These are phyloP conservation scores for Hordeum pubiflorum DNA, from an alignment of 202 grass and related monocot genomes.

Conservation along the genomic window DNA sequence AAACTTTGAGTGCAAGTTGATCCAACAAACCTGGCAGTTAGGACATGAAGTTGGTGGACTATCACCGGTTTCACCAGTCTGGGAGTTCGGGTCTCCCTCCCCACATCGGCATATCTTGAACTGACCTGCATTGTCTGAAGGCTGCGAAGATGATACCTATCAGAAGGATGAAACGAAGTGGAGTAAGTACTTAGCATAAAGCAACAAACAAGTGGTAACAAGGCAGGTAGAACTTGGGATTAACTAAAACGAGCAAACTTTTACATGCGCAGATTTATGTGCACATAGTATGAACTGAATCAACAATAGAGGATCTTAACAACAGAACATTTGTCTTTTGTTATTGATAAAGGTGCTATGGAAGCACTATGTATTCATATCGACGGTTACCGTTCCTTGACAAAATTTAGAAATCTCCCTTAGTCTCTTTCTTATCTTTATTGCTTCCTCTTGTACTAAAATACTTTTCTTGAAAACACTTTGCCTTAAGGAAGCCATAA, in stretches of 20 bases:
- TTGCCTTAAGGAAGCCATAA: neutral
- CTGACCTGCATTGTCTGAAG: constrained; percentile 47
- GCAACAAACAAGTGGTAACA: neutral
- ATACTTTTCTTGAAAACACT: neutral
- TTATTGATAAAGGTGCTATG: constrained; percentile 7
- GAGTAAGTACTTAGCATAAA: constrained; percentile 14
- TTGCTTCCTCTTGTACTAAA: neutral
- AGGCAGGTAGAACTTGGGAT: neutral
- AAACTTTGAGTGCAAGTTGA: constrained; percentile 18
- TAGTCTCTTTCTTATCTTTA: neutral
- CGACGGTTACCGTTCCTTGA: neutral
- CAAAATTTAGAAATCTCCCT: neutral
- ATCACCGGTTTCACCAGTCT: constrained; percentile 59
- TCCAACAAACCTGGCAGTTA: constrained; percentile 65
- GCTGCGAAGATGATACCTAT: constrained; percentile 64
- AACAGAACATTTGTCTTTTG: neutral
- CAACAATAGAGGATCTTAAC: neutral
- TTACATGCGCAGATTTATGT: constrained; percentile 11
- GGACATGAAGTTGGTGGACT: constrained; percentile 44
- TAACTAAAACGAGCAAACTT: neutral
- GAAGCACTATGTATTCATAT: neutral
- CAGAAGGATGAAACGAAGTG: constrained; percentile 19
- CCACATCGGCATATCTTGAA: constrained; percentile 64
- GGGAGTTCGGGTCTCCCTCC: constrained; percentile 58
- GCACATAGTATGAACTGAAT: constrained; percentile 6